These are phyloP conservation scores for Kickxella alabastrina DNA, from an alignment of 192 early-diverging fungal species.

Conservation along the genomic window DNA sequence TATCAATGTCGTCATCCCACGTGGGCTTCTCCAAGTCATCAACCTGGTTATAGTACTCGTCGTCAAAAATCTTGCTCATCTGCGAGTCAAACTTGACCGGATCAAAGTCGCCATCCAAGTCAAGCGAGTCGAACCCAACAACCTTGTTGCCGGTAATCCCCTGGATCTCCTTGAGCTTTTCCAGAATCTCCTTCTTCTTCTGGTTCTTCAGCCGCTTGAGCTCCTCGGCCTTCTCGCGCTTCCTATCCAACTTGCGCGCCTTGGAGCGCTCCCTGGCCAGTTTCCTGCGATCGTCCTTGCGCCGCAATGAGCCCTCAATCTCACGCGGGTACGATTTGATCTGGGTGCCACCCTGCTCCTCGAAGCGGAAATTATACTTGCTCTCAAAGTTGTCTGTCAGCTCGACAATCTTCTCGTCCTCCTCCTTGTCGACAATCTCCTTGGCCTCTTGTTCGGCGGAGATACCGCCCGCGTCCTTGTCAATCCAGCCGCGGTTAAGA, in stretches of 20 bases:
- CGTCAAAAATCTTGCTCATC: slow-evolving; percentile 73
- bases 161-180: slow-evolving; percentile 79
- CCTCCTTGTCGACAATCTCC: slow-evolving; percentile 65
- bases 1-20: slow-evolving; percentile 85
- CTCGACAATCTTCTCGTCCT: slow-evolving; percentile 76
- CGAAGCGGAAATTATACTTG: slow-evolving; percentile 90
- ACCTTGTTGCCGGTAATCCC: slow-evolving; percentile 72
- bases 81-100: slow-evolving; percentile 77
- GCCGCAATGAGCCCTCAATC: slow-evolving; percentile 76
- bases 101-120: slow-evolving; percentile 92
- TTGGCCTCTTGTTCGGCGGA: slow-evolving; percentile 64
- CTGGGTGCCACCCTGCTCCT: slow-evolving; percentile 70
- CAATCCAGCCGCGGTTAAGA: slow-evolving; percentile 92
- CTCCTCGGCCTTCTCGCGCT: slow-evolving; percentile 71
- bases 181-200: slow-evolving; percentile 82
- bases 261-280: slow-evolving; percentile 65
- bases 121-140: slow-evolving; percentile 71
- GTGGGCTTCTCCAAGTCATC: slow-evolving; percentile 73
- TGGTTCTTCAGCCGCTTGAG: slow-evolving; percentile 88
- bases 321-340: slow-evolving; percentile 79
- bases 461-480: slow-evolving; percentile 61
- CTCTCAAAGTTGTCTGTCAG: slow-evolving; percentile 83
- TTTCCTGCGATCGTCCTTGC: slow-evolving; percentile 78
- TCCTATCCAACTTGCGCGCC: slow-evolving; percentile 71
- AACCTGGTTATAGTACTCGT: slow-evolving; percentile 4